These are phyloP conservation scores for Hyparrhenia diplandra DNA, from an alignment of 176 grass and related monocot genomes.

Conservation along the genomic window DNA sequence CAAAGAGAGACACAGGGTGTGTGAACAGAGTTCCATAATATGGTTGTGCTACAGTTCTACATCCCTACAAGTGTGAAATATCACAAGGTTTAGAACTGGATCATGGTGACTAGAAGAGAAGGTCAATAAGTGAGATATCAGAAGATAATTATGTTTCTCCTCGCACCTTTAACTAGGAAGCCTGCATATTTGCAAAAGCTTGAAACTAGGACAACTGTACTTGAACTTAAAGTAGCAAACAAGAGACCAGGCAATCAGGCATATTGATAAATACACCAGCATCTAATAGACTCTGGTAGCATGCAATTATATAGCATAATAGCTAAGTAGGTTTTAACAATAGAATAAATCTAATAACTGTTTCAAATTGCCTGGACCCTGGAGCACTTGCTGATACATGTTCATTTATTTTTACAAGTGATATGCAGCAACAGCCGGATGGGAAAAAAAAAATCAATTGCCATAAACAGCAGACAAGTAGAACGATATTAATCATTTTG, in stretches of 20 bases:
- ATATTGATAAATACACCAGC: not conserved
- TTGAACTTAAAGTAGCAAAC: not conserved
- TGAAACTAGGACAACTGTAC: not conserved
- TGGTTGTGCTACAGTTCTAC: not conserved
- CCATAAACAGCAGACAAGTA: conserved; percentile 3
- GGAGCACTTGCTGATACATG: not conserved
- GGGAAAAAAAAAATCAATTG: not conserved
- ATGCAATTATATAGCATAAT: not conserved
- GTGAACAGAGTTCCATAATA: not conserved
- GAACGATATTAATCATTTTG: not conserved
- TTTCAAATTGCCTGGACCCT: not conserved
- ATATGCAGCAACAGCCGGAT: not conserved
- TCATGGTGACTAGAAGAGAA: not conserved
- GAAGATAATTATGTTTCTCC: not conserved
- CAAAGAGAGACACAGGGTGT: not conserved
- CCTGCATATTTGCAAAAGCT: not conserved
- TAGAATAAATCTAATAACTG: not conserved
- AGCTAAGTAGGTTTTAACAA: not conserved
- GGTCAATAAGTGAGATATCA: not conserved
- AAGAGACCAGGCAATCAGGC: not conserved
- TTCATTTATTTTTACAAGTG: not conserved
- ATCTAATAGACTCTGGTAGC: not conserved
- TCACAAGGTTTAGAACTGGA: not conserved
- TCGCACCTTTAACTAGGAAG: not conserved
- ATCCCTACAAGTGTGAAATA: not conserved